Evolutionary conservation across 2,329 filamentous ascomycete genomes (phyloP), one percentile per base, ranked within the genome.

Genomic region (Nigrograna mackinnonii): DNA sequence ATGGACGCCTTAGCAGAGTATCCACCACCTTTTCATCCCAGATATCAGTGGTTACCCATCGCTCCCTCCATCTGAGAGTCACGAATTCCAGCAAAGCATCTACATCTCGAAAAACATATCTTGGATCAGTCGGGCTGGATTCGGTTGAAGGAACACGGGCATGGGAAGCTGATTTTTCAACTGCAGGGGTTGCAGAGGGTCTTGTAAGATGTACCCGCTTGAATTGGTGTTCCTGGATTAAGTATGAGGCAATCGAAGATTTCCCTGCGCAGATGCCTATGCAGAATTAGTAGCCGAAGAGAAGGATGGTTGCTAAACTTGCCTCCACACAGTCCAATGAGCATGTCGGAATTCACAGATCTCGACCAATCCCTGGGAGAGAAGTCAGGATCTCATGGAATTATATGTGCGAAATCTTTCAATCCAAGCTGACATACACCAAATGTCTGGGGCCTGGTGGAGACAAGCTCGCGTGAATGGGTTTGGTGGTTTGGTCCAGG

Each of bases 211-310:
- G 78, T 43, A 96, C 79, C 35, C 82, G 82, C 47, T 80, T 83
- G 71, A 97, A 99, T 47, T 82, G 84, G 69, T 96, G 87, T 52
- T 91, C 82, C 50, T 91, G 81, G 51, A 91, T 82, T 6, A 99
- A 82, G 66, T 95, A 96, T 41, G 89, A 82, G 44, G 91, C 91
- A 52, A 97, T 89, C 7, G 90, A 89, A 64, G 84, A 85, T 74
- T 96, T 97, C 60, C 94, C 94, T 36, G 92, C 85, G 74, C 91
- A 97, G 59, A 96, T 92, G 61, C 89, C 91, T 94, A 39, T 33
- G 6, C 33, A 12, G 9, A 6, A 46, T 64, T 35, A 63, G 55
- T 22, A 14, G 30, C 31, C n/a, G 41, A 19, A 16, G 16, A 22
- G 18, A 7, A 19, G 18, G 12, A 35, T 11, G 22, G 16, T 28